These are phyloP conservation scores for Penicillium sp. DNA, from an alignment of 2,329 filamentous ascomycete genomes.

Conservation along the genomic window DNA sequence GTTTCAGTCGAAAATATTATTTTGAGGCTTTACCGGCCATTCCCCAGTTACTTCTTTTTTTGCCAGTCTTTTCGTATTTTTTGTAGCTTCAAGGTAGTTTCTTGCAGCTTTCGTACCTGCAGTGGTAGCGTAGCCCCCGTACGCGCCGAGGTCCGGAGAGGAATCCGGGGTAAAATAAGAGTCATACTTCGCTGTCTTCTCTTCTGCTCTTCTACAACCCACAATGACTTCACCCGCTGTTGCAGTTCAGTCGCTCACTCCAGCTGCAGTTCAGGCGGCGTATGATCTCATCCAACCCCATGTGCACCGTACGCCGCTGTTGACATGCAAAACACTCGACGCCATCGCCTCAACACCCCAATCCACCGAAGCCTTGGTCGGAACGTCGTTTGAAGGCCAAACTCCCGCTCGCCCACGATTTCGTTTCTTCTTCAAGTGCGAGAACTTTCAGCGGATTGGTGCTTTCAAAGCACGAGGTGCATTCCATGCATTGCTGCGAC, in stretches of 20 bases:
- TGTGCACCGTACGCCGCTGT: constrained; percentile 79
- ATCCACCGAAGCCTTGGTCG: constrained; percentile 49
- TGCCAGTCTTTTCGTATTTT: neutral
- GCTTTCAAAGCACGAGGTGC: constrained; percentile 92
- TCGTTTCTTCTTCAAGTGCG: constrained; percentile 88
- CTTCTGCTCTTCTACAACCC: neutral
- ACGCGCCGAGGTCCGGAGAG: constrained; percentile 2
- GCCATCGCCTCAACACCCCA: constrained; percentile 71
- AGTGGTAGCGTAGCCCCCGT: neutral
- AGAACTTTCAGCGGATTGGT: constrained; percentile 86
- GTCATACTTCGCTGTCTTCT: neutral
- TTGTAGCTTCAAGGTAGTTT: neutral
- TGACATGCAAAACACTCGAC: constrained; percentile 75
- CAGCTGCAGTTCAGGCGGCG: constrained; percentile 68
- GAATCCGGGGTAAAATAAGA: constrained; percentile 7
- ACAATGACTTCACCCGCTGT: constrained; percentile 43
- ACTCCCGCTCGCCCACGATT: constrained; percentile 63
- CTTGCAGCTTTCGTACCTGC: neutral
- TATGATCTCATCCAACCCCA: constrained; percentile 69
- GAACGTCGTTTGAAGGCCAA: constrained; percentile 57
- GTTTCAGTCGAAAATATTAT: constrained; percentile 13
- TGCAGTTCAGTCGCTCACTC: constrained; percentile 55
- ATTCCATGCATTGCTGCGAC: constrained; percentile 74
- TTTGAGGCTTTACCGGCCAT: constrained; percentile 6
- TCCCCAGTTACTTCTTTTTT: neutral